phyloP scores from a whole-genome alignment of 164 flowering plant species.

The Vitis cinerea region DNA sequence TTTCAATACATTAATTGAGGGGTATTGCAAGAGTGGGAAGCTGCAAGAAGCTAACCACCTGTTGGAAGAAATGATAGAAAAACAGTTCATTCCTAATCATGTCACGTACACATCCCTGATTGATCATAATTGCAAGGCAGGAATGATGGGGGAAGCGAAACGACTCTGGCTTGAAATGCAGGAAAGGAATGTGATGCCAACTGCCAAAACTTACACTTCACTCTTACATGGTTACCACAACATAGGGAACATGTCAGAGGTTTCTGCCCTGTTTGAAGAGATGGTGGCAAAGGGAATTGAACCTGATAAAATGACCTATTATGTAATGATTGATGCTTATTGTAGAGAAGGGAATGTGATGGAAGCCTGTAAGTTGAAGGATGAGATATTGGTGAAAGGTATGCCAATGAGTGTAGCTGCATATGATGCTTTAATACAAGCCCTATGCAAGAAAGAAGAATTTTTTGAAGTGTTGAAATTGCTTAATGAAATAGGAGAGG shows the following conservation, averaged over 20 bases:
- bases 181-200: slow-evolving; percentile 46
- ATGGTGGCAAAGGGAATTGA: slow-evolving; percentile 50
- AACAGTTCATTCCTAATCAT: slow-evolving; percentile 43
- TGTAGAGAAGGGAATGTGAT: slow-evolving; percentile 38
- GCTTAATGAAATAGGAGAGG: slow-evolving; percentile 36
- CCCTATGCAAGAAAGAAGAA: slow-evolving; percentile 33
- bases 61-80: slow-evolving; percentile 46
- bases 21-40: slow-evolving; percentile 55
- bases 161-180: slow-evolving; percentile 56
- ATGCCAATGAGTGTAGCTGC: slow-evolving; percentile 12
- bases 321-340: slow-evolving; percentile 35
- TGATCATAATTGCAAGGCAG: slow-evolving; percentile 51
- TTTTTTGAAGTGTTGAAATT: slow-evolving; percentile 26
- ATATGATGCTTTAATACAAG: slow-evolving; percentile 28
- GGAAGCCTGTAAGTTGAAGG: slow-evolving; percentile 38
- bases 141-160: slow-evolving; percentile 51
- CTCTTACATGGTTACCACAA: slow-evolving; percentile 52
- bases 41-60: slow-evolving; percentile 39
- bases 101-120: slow-evolving; percentile 68
- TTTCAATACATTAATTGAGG: slow-evolving; percentile 57
- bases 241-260: slow-evolving; percentile 35
- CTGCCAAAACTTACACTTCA: slow-evolving; percentile 53
- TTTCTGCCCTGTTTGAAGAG: slow-evolving; percentile 54
- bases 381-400: slow-evolving; percentile 45
- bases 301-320: slow-evolving; percentile 44